These are phyloP conservation scores for Cordyceps tenuipes DNA, from an alignment of 2,329 filamentous ascomycete genomes.

Conservation along the genomic window DNA sequence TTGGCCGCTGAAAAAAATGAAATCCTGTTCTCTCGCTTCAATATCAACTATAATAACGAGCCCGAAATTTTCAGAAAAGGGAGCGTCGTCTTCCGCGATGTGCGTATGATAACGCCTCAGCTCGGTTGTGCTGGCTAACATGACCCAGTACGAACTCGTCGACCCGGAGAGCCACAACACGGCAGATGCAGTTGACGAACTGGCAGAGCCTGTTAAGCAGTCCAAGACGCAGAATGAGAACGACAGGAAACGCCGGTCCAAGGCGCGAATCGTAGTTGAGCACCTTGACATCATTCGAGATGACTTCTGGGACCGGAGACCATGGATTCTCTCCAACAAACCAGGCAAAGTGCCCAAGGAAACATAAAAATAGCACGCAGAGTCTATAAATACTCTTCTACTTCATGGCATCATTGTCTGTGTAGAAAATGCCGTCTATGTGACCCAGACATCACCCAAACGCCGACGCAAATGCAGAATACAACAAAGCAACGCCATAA, in stretches of 20 bases:
- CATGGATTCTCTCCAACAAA: conserved; percentile 73
- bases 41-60: conserved; percentile 97
- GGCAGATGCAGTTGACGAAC: conserved; percentile 36
- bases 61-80: conserved; percentile 88
- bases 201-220: conserved; percentile 45
- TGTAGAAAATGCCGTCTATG: not conserved
- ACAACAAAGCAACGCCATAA: not conserved
- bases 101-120: conserved; percentile 30
- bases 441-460: not conserved
- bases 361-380: conserved; percentile 25
- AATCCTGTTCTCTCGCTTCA: conserved; percentile 80
- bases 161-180: conserved; percentile 45
- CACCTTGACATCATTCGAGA: conserved; percentile 94
- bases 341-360: conserved; percentile 63
- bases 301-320: conserved; percentile 82
- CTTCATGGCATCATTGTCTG: not conserved
- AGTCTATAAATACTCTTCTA: not conserved
- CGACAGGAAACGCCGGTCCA: conserved; percentile 69
- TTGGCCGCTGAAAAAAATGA: conserved; percentile 88
- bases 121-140: conserved; percentile 18
- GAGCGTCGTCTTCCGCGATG: conserved; percentile 79
- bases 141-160: conserved; percentile 58
- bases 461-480: conserved; percentile 7
- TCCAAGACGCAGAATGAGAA: conserved; percentile 80
- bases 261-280: conserved; percentile 72